Conservation (phyloP, 345 rosid genomes). For the Hevea brasiliensis region DNA sequence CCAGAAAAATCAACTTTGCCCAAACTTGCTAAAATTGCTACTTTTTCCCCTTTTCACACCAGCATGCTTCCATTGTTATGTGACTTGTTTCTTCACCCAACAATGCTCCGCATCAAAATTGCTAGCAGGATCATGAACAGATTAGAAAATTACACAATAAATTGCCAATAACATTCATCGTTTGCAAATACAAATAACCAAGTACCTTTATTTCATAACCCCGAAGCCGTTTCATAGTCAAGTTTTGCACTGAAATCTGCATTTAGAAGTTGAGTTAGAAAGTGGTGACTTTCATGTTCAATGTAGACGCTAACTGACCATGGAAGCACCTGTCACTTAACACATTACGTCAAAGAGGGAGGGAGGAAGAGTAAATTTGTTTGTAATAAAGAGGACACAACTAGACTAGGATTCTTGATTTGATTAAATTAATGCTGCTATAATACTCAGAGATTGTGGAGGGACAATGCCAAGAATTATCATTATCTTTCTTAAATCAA, state of each 20-base stretch:
- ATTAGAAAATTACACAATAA: not conserved
- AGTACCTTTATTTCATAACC: conserved; percentile 90
- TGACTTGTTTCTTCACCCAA: no score
- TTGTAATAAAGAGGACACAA: not conserved
- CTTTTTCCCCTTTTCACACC: no score
- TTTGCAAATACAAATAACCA: not conserved
- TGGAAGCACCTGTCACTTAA: not conserved
- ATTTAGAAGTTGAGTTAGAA: conserved; percentile 30
- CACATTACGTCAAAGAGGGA: not conserved
- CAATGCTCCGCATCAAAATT: no score
- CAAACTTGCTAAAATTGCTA: no score
- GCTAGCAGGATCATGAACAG: not conserved
- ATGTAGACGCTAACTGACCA: conserved; percentile 8
- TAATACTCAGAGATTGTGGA: not conserved
- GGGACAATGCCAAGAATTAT: not conserved
- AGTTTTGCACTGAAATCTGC: conserved; percentile 81
- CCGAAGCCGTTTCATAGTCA: conserved; percentile 79
- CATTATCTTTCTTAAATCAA: not conserved
- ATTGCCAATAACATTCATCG: not conserved
- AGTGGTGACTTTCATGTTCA: conserved; percentile 10
- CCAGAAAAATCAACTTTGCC: no score
- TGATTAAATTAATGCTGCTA: not conserved
- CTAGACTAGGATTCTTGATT: not conserved
- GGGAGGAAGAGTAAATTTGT: not conserved
- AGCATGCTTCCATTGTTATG: no score